Evolutionary conservation across 2,329 filamentous ascomycete genomes (phyloP).

Genomic region (Niveomyces coronatus): DNA sequence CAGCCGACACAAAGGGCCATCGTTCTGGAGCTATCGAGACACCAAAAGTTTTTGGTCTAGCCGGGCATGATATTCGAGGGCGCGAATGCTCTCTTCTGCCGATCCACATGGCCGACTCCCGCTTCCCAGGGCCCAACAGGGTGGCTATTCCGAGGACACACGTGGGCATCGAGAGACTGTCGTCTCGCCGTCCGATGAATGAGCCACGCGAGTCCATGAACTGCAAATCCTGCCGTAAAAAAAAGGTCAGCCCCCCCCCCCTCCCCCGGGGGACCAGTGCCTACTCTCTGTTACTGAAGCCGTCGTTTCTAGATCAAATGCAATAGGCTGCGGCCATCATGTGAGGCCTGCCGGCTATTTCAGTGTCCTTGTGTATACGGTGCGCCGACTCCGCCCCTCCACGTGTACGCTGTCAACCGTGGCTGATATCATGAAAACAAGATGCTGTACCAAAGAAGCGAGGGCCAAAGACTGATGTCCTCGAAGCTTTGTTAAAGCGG

Average conservation of each 20-base stretch:
- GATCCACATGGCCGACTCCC: conserved; percentile 12
- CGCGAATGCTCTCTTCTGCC: conserved; percentile 6
- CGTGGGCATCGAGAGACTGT: conserved; percentile 71
- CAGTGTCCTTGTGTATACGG: conserved; percentile 83
- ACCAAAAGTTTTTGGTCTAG: no score
- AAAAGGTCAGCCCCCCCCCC: conserved; percentile 54
- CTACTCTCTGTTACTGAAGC: conserved; percentile 1
- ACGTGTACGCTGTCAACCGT: background rate
- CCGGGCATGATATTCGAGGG: background rate
- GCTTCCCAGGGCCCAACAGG: conserved; percentile 34
- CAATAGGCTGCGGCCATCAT: conserved; percentile 73
- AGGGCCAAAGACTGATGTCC: conserved; percentile 80
- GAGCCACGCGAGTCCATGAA: conserved; percentile 89
- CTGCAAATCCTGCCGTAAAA: conserved; percentile 86
- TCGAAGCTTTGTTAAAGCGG: conserved; percentile 73
- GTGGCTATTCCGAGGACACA: conserved; percentile 60
- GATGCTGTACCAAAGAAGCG: conserved; percentile 85
- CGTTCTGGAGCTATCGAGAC: no score
- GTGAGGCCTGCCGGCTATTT: conserved; percentile 83
- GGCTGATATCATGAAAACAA: conserved; percentile 22
- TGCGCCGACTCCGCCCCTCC: conserved; percentile 30
- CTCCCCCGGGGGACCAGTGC: background rate
- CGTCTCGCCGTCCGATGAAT: conserved; percentile 57
- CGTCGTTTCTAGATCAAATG: conserved; percentile 67
- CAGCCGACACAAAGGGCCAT: no score